A percentile compares a stretch with the other conserved stretches of the same genome.
Conservation (phyloP, 1,284 basidiomycete genomes). For the Vanrija sp. region DNA sequence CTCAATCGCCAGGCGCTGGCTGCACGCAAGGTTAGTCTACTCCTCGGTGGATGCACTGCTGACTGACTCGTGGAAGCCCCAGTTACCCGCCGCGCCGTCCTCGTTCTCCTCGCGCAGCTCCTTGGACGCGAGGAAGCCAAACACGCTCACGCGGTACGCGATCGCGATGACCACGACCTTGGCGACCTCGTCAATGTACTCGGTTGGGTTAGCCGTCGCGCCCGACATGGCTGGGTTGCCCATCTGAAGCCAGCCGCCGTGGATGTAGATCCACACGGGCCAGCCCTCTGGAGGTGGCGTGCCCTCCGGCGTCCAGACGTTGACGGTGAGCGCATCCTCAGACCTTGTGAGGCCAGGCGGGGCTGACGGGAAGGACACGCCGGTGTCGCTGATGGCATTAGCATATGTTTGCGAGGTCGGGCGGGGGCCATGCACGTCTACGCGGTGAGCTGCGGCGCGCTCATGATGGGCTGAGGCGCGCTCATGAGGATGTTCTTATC, state of each 20-base stretch:
- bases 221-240: slow-evolving; percentile 25
- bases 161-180: slow-evolving; percentile 18
- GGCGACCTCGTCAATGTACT: slow-evolving; percentile 11
- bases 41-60: neutral
- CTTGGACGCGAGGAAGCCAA: slow-evolving; percentile 21
- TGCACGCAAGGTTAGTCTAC: neutral
- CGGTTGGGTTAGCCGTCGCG: slow-evolving; percentile 12
- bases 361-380: slow-evolving; percentile 5
- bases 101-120: slow-evolving; percentile 20
- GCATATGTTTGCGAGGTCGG: neutral
- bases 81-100: slow-evolving; percentile 25
- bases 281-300: slow-evolving; percentile 18
- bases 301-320: slow-evolving; percentile 25
- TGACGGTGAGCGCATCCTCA: slow-evolving; percentile 23
- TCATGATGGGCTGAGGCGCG: no score
- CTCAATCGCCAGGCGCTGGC: slow-evolving; percentile 27
- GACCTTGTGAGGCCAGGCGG: slow-evolving; percentile 1
- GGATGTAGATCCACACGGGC: slow-evolving; percentile 23
- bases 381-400: slow-evolving; percentile 9
- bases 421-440: no score
- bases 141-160: slow-evolving; percentile 22
- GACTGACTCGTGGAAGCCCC: slow-evolving; percentile 26
- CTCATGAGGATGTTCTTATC: no score
- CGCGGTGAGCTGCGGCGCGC: no score
- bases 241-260: slow-evolving; percentile 30